A percentile compares a stretch with the other conserved stretches of the same genome.
These are phyloP conservation scores for Annulohypoxylon maeteangense DNA, from an alignment of 495 filamentous ascomycete species.

Conservation along the genomic window DNA sequence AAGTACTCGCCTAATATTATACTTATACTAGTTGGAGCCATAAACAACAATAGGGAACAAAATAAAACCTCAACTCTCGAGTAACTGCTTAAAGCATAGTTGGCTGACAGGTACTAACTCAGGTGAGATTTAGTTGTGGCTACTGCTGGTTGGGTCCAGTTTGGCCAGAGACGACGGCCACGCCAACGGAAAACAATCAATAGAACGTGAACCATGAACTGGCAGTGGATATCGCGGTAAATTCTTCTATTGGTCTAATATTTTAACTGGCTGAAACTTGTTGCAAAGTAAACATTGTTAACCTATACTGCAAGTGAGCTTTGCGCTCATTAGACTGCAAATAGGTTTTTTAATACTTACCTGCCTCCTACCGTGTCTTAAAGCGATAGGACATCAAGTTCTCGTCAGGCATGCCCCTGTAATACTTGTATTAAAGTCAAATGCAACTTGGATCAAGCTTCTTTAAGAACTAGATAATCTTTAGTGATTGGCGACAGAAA, in stretches of 20 bases:
- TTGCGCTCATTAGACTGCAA: not conserved
- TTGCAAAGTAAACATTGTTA: not conserved
- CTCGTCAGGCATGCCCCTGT: no score
- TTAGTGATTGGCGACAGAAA: not conserved
- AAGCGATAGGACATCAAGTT: not conserved
- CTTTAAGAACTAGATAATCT: no score
- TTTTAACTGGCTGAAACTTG: not conserved
- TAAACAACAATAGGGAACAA: not conserved
- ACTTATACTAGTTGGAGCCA: no score
- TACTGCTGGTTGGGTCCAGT: slow-evolving; percentile 22
- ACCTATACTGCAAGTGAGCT: not conserved
- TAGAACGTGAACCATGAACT: slow-evolving; percentile 12
- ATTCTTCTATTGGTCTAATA: slow-evolving; percentile 24
- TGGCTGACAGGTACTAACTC: slow-evolving; percentile 17
- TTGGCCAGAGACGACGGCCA: slow-evolving; percentile 10
- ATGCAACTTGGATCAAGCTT: no score
- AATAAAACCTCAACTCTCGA: not conserved
- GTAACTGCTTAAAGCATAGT: not conserved
- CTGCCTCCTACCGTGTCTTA: not conserved
- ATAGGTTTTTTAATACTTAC: not conserved
- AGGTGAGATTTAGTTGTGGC: slow-evolving; percentile 26
- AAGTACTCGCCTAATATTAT: no score
- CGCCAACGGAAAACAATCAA: slow-evolving; percentile 16
- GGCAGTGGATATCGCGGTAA: slow-evolving; percentile 34
- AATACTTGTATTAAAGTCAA: no score